Percentiles rank a stretch among this genome's conserved stretches.
phyloP scores from a whole-genome alignment of 192 early-diverging fungal genomes.

The Phycomyces blakesleeanus region DNA sequence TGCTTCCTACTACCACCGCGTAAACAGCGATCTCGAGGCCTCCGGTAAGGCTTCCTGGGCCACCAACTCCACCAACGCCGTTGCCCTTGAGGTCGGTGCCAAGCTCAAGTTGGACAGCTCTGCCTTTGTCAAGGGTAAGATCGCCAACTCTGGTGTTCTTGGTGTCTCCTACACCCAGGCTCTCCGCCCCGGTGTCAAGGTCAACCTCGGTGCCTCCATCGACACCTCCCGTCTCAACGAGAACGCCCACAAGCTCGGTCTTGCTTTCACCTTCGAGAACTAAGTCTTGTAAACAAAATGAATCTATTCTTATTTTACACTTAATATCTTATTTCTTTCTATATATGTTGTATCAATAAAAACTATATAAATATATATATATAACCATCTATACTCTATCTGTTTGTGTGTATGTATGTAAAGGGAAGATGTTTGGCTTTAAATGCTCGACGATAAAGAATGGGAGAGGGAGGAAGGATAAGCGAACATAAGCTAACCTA shows the following conservation, averaged over 20 bases:
- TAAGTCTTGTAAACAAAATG: slow-evolving; percentile 50
- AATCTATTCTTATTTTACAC: neutral
- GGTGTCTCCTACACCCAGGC: slow-evolving; percentile 93
- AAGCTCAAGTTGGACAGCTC: slow-evolving; percentile 88
- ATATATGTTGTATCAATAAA: too few relatives aligned
- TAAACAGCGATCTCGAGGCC: slow-evolving; percentile 87
- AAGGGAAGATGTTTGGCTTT: too few relatives aligned
- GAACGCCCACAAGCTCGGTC: slow-evolving; percentile 93
- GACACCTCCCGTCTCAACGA: slow-evolving; percentile 92
- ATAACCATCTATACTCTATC: too few relatives aligned
- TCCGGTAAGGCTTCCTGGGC: slow-evolving; percentile 93
- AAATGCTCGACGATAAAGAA: too few relatives aligned
- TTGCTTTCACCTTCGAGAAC: slow-evolving; percentile 85
- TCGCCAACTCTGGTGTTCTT: slow-evolving; percentile 78
- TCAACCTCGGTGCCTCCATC: slow-evolving; percentile 87
- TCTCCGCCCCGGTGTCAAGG: slow-evolving; percentile 91
- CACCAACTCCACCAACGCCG: slow-evolving; percentile 66
- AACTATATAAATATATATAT: too few relatives aligned
- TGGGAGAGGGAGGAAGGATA: too few relatives aligned
- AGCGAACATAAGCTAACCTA: too few relatives aligned
- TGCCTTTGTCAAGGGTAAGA: slow-evolving; percentile 89
- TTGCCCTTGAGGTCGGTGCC: slow-evolving; percentile 88
- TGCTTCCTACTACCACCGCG: slow-evolving; percentile 96
- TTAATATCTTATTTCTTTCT: too few relatives aligned
- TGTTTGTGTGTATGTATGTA: too few relatives aligned